Evolutionary conservation across 208 protist genomes (phyloP), one percentile per base, ranked within the genome.

Genomic region (Lotmaria passim): DNA sequence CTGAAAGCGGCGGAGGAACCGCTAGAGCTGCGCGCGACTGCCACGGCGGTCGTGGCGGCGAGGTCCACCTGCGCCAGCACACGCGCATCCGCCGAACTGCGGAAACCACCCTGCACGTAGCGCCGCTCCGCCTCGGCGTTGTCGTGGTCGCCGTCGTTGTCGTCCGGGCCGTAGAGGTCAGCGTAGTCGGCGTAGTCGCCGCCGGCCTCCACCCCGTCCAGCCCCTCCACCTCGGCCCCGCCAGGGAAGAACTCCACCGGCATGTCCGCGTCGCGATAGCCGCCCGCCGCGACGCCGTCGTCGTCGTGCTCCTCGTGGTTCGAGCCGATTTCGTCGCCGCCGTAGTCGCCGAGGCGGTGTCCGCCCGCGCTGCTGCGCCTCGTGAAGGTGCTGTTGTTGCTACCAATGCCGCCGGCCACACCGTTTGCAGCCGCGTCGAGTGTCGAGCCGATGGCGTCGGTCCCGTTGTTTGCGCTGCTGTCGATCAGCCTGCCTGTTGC

Each of bases 191-290:
- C 65, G 71, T 79, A 69, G 50, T 80, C 80, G 36, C 83, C 80
- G 46, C 78, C 75, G 56, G 82, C 79, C 68, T 83, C 86, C 47
- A 82, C 78, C 46, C 75, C 81, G 39, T 81, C 79, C n/a, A 81
- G 65, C 28, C 83, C 78, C 46, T 88, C 81, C 30, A 52, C 65
- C 72, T 91, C 85, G 0, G 78, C 85, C 12, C 85, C 89, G 21
- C 81, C 85, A 26, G 86, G 81, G 63, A 93, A 90, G 75, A 90
- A 91, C 69, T 91, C 85, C n/a, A 84, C 80, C 1, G 89, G 89
- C 85, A 95, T 93, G 65, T 87, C 81, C 34, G 67, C 73, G 26
- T 71, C 65, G 26, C 14, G 50, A n/a, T 70, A 52, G 34, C 63
- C 19, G 39, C 58, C 36, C 12, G 50, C 36, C 5, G 24, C 53